Evolutionary conservation across 768 basidiomycete species (phyloP), one percentile per base, ranked within the genome.

Genomic region (Lyophyllum decastes): DNA sequence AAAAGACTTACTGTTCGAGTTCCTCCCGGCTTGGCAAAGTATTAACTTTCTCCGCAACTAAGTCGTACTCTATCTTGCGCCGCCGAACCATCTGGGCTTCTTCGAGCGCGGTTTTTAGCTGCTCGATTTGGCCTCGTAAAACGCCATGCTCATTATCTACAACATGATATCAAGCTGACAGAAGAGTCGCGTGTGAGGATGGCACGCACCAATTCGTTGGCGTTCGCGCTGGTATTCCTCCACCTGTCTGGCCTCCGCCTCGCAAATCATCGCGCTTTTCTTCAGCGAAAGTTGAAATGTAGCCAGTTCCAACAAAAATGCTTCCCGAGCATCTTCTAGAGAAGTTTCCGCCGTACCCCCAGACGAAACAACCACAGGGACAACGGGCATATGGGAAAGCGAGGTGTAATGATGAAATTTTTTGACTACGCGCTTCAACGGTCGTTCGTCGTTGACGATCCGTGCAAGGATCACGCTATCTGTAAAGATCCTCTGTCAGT

Each of bases 41-140:
- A 64, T 92, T 91, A 48, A 93, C 85, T 69, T 87, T 92, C 72
- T 94, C 93, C 2, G 93, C 83, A 38, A 94, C 82, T 46, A 82
- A 76, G 75, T 94, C 92, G 67, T 94, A 94, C 66, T 94, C 92
- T 63, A 94, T 92, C 76, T 92, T 94, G 54, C 87, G 82, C 58
- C 78, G 79, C 47, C 92, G 84, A 55, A 86, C 75, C 66, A 88
- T 76, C 66, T 94, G 93, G 5, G 89, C 92, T 61, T 92, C 85
- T 62, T 92, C 90, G 56, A 94, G 71, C 3, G 84, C 81, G 19
- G 78, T 77, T 72, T 93, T 94, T 63, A 94, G 80, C 61, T 90
- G 86, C 62, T 87, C 83, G 50, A 94, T 93, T 64, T 94, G 90
- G 9, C 72, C 78, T 61, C 80, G 79, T 51, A 92, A 72, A 10